phyloP scores from a whole-genome alignment of 1,284 basidiomycete genomes.

The Fistulinella cinereoalba region DNA sequence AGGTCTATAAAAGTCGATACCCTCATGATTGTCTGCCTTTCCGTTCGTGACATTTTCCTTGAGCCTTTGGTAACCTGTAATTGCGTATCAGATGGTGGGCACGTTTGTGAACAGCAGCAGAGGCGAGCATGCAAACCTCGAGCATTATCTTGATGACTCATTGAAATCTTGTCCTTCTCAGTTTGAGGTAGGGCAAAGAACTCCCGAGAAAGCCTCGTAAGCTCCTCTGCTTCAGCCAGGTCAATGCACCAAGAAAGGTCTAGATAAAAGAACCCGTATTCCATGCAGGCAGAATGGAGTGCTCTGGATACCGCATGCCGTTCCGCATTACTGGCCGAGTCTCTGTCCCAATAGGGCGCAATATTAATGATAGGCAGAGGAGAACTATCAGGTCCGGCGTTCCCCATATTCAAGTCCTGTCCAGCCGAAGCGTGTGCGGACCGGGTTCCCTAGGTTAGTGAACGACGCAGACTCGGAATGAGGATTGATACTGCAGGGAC shows the following conservation, averaged over 20 bases:
- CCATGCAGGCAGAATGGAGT: constrained; percentile 70
- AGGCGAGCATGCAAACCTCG: constrained; percentile 51
- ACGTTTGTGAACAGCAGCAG: not conserved
- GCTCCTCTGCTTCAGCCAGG: constrained; percentile 59
- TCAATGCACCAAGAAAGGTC: constrained; percentile 60
- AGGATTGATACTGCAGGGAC: too few relatives aligned
- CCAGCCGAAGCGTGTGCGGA: too few relatives aligned
- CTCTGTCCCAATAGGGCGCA: constrained; percentile 47
- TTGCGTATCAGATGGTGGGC: constrained; percentile 2
- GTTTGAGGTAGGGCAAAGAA: constrained; percentile 72
- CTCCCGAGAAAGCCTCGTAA: constrained; percentile 57
- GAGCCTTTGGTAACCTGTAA: constrained; percentile 63
- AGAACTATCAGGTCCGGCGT: constrained; percentile 1
- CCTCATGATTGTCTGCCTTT: constrained; percentile 83
- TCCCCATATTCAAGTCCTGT: constrained; percentile 12
- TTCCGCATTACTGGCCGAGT: constrained; percentile 9
- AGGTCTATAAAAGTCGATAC: constrained; percentile 76
- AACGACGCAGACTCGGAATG: too few relatives aligned
- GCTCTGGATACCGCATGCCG: constrained; percentile 48
- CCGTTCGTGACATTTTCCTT: constrained; percentile 84
- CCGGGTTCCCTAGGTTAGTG: too few relatives aligned
- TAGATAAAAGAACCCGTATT: constrained; percentile 87
- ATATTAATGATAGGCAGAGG: constrained; percentile 51
- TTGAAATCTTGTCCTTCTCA: constrained; percentile 68
- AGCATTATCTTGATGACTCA: constrained; percentile 67